Conservation (phyloP, 2,329 filamentous ascomycete genomes). For the Calonectria crousiana region DNA sequence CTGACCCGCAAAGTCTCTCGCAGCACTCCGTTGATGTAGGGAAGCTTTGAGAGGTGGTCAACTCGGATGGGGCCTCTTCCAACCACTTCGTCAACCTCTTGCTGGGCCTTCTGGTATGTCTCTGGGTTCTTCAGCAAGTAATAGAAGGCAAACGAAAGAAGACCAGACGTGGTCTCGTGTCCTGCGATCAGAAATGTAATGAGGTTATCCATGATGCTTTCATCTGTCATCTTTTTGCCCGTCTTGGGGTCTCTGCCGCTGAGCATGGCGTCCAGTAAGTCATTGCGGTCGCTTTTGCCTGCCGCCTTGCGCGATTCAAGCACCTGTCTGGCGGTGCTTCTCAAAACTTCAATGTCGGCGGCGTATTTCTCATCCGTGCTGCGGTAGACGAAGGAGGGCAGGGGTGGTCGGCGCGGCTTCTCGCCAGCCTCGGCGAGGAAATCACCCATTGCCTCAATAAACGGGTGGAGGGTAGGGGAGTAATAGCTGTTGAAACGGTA, state of each 20-base stretch:
- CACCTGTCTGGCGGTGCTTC: conserved; percentile 68
- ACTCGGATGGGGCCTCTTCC: conserved; percentile 67
- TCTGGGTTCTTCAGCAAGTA: conserved; percentile 73
- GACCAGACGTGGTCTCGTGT: conserved; percentile 77
- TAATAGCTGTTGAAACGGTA: conserved; percentile 82
- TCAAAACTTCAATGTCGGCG: conserved; percentile 66
- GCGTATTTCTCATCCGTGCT: conserved; percentile 62
- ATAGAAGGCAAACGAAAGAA: conserved; percentile 75
- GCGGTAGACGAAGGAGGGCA: conserved; percentile 63
- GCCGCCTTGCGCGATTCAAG: conserved; percentile 65
- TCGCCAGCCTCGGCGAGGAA: conserved; percentile 68
- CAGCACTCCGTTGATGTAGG: conserved; percentile 73
- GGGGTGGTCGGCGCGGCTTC: conserved; percentile 60
- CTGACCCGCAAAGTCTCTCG: conserved; percentile 74
- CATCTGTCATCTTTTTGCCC: conserved; percentile 71
- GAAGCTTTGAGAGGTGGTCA: conserved; percentile 72
- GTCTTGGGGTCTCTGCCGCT: conserved; percentile 75
- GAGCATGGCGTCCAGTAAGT: conserved; percentile 79
- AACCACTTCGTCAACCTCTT: conserved; percentile 75
- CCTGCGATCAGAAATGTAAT: conserved; percentile 78
- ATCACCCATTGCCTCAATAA: conserved; percentile 73
- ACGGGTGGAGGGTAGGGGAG: conserved; percentile 74
- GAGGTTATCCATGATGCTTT: conserved; percentile 75
- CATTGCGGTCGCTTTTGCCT: conserved; percentile 68
- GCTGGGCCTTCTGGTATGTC: conserved; percentile 68